These are phyloP conservation scores for Monilinia polystroma DNA, from an alignment of 2,329 filamentous ascomycete genomes.

Conservation along the genomic window DNA sequence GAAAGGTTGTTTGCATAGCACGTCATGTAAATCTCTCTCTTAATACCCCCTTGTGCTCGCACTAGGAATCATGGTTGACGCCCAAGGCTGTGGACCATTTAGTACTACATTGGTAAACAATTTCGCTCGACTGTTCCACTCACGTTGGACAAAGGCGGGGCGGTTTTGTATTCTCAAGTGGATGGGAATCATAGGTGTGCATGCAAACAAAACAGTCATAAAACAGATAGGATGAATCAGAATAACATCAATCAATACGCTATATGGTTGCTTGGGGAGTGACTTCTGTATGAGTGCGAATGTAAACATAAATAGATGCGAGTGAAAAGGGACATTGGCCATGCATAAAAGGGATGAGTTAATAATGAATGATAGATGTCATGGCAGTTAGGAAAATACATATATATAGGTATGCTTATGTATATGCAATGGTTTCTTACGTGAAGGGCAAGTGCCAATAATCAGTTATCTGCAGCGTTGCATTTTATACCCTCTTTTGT, in stretches of 20 bases:
- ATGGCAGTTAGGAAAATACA: no score
- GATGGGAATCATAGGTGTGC: background rate
- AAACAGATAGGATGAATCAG: conserved; percentile 7
- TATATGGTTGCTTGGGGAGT: background rate
- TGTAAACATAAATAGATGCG: background rate
- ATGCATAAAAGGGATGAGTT: background rate
- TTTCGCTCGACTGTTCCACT: background rate
- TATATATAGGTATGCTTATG: no score
- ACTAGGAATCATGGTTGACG: background rate
- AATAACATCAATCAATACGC: conserved; percentile 9
- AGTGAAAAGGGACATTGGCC: background rate
- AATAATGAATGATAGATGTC: no score
- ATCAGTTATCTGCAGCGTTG: no score
- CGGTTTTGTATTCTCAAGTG: background rate
- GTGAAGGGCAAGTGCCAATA: no score
- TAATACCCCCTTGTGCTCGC: conserved; percentile 8
- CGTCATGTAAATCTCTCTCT: conserved; percentile 6
- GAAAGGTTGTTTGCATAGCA: conserved; percentile 8
- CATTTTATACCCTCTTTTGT: no score
- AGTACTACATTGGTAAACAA: conserved; percentile 4
- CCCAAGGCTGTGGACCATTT: background rate
- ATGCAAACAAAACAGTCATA: background rate
- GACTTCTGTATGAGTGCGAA: background rate
- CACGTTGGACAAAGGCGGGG: background rate
- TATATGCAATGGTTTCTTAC: no score